Base-by-base conservation (phyloP, 176 grass and related monocot species). In the Aechmea fasciata region DNA sequence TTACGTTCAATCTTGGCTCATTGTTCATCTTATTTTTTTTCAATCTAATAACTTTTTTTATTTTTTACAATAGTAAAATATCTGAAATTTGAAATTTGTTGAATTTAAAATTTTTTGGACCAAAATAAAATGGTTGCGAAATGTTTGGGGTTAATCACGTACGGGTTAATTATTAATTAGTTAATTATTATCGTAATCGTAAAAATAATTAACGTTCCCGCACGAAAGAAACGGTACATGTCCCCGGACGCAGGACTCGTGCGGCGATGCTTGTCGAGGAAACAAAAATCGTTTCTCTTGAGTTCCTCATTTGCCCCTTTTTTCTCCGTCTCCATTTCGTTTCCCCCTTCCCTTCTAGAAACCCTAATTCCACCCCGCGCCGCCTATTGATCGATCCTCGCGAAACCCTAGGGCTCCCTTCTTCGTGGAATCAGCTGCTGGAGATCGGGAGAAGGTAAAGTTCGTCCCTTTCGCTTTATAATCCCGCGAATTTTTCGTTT, bases 321-420 rank as follows among this genome's bases (percentile, higher is more conserved):
- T 41, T 41, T 41, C 63, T 22, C 15, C 23, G 13, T 26, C 47
- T 20, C 2, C 25, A 1, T 26, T 26, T 11, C 51, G 22, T 53
- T 18, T n/a, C 14, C 55, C 14, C 28, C 24, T 19, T 12, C 15
- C 33, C 17, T 69, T 33, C 52, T 52, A 47, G 65, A 49, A 69
- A 66, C 75, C 75, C 75, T 77, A 77, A 61, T 18, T 17, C 18
- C 2, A 20, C 13, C 65, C 47, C 29, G 33, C 53, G 66, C 75
- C 66, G 15, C 52, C 75, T 41, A 13, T 10, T n/a, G 3, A 3
- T 9, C 18, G 52, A 53, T 53, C 64, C 29, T 28, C 69, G 52
- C 22, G 75, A 63, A 69, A 55, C 4, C 14, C n/a, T 29, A 17
- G 75, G 22, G 14, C 51, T 50, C 24, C 15, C 11, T 41, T 29